A percentile compares a stretch with the other conserved stretches of the same genome.
Evolutionary conservation across 2,329 filamentous ascomycete species (phyloP).

Genomic region (Claviceps fusiformis): DNA sequence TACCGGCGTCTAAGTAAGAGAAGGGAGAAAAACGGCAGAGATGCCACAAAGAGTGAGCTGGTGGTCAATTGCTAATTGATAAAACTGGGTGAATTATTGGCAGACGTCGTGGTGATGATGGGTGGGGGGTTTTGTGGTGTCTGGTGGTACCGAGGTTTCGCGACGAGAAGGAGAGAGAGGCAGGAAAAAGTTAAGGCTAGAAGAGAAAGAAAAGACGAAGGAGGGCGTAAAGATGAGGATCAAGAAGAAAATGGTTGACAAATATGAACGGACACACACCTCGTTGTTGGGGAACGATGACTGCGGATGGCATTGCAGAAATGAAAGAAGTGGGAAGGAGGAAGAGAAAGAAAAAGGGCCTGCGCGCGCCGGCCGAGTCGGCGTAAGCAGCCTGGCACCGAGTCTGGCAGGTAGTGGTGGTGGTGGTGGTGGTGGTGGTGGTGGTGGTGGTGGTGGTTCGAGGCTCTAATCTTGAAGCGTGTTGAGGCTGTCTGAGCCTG

Average conservation of each 20-base stretch:
- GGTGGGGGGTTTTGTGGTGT: not conserved
- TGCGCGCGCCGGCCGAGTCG: not conserved
- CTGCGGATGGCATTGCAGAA: slow-evolving; percentile 11
- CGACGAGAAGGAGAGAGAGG: not conserved
- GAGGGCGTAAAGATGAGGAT: not conserved
- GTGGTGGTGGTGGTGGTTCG: no score
- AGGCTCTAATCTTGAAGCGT: not conserved
- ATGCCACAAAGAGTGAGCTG: slow-evolving; percentile 6
- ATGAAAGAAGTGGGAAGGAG: slow-evolving; percentile 5
- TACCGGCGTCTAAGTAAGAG: slow-evolving; percentile 16
- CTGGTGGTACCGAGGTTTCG: not conserved
- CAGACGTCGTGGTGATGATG: slow-evolving; percentile 2
- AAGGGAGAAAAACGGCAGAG: slow-evolving; percentile 4
- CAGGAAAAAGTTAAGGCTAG: not conserved
- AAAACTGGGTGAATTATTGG: not conserved
- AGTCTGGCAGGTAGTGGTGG: no score
- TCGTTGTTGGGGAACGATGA: slow-evolving; percentile 10
- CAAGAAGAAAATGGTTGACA: not conserved
- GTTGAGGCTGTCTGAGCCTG: not conserved
- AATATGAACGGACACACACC: slow-evolving; percentile 8
- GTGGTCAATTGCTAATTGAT: slow-evolving; percentile 6
- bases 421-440: no score
- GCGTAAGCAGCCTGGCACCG: not conserved
- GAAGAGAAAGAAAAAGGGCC: not conserved
- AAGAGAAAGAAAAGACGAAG: slow-evolving; percentile 1